phyloP scores from a whole-genome alignment of 352 stramenopile genomes.

The Globisporangium canariense region DNA sequence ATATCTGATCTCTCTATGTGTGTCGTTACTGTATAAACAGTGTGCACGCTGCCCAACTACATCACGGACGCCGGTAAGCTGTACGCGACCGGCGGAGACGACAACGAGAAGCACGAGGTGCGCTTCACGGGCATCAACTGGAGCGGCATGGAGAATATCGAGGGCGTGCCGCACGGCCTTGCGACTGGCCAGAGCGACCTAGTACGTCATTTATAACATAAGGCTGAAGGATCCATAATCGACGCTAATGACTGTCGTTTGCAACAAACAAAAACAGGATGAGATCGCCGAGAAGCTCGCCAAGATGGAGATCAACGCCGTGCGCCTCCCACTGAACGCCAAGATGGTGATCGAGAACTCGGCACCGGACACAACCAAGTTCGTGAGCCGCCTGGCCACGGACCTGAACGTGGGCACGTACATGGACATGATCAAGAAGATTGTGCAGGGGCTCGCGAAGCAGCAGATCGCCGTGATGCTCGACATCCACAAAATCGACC shows the following conservation, averaged over 20 bases:
- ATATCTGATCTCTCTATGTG: background rate
- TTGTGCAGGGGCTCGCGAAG: constrained; percentile 78
- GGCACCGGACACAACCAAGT: constrained; percentile 54
- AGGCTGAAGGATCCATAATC: no score
- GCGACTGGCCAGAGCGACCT: constrained; percentile 63
- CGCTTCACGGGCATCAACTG: constrained; percentile 87
- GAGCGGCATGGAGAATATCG: constrained; percentile 83
- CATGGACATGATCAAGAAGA: constrained; percentile 82
- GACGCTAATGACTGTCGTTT: no score
- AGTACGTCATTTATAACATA: constrained; percentile 16
- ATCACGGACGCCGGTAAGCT: constrained; percentile 53
- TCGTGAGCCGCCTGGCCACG: constrained; percentile 56
- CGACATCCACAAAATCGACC: constrained; percentile 85
- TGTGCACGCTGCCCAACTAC: constrained; percentile 74
- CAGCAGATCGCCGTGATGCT: constrained; percentile 78
- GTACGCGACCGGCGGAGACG: constrained; percentile 53
- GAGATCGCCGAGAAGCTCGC: constrained; percentile 54
- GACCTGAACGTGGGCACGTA: constrained; percentile 71
- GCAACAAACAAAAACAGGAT: constrained; percentile 23
- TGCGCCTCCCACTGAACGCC: constrained; percentile 77
- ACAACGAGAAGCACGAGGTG: constrained; percentile 50
- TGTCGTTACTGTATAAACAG: constrained; percentile 21
- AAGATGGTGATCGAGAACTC: constrained; percentile 79
- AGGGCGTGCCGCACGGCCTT: constrained; percentile 74
- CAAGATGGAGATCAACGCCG: constrained; percentile 70